Evolutionary conservation across 78 protist genomes (phyloP).

Genomic region (Creolimax fragrantissima): DNA sequence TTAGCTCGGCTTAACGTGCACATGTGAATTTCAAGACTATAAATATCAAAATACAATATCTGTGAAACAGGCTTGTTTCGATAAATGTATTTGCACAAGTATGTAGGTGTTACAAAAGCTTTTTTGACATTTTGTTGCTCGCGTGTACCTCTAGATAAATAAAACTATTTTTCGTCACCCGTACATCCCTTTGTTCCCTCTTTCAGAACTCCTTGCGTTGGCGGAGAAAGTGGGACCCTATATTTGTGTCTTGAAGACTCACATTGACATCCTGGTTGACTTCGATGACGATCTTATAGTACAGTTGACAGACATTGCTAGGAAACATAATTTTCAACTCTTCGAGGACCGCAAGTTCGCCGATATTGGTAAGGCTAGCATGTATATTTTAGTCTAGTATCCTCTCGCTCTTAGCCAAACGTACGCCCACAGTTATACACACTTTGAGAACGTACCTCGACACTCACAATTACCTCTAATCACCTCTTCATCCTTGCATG

Average conservation of each 20-base stretch:
- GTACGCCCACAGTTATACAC: not conserved
- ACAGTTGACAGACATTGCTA: not conserved
- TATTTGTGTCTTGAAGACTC: constrained; percentile 77
- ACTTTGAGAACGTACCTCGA: too few relatives aligned
- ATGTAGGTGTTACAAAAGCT: too few relatives aligned
- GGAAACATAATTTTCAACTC: constrained; percentile 63
- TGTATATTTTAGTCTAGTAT: not conserved
- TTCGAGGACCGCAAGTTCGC: constrained; percentile 91
- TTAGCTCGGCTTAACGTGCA: not conserved
- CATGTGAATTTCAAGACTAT: too few relatives aligned
- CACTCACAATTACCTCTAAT: too few relatives aligned
- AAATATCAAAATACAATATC: too few relatives aligned
- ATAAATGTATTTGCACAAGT: too few relatives aligned
- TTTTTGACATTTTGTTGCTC: too few relatives aligned
- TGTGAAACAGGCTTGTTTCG: too few relatives aligned
- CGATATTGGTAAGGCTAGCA: constrained; percentile 79
- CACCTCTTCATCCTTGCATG: too few relatives aligned
- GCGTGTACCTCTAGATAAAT: too few relatives aligned
- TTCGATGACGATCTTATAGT: constrained; percentile 31
- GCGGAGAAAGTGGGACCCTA: constrained; percentile 52
- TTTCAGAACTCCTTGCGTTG: not conserved
- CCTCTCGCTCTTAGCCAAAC: not conserved
- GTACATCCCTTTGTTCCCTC: too few relatives aligned
- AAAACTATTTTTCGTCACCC: too few relatives aligned
- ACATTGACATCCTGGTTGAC: constrained; percentile 75